These are phyloP conservation scores for Syncephalastrum monosporum DNA, from an alignment of 371 early-diverging fungal genomes.

Conservation along the genomic window DNA sequence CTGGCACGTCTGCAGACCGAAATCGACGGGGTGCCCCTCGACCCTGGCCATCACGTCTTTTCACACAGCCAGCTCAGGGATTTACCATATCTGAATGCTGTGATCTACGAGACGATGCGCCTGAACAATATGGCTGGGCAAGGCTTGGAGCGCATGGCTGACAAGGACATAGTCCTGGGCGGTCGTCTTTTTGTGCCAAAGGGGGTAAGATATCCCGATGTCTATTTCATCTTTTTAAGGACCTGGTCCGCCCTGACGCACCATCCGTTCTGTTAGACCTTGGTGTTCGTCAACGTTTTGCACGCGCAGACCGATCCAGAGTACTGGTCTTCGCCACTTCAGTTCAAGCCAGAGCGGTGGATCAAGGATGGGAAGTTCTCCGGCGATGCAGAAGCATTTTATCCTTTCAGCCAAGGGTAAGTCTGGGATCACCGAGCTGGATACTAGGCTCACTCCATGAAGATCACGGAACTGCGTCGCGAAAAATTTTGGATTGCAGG, in stretches of 20 bases:
- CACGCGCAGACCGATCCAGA: constrained; percentile 5
- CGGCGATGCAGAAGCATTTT: constrained; percentile 18
- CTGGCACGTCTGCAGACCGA: constrained; percentile 21
- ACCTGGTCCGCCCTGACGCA: too few species aligned
- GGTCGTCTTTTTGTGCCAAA: constrained; percentile 20
- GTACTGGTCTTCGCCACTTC: constrained; percentile 22
- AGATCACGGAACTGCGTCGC: constrained; percentile 54
- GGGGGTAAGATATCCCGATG: constrained; percentile 13
- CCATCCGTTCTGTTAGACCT: too few species aligned
- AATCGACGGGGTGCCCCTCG: constrained; percentile 12
- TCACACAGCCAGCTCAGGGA: constrained; percentile 23
- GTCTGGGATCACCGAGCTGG: neutral
- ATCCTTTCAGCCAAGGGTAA: constrained; percentile 39
- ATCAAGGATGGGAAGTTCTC: constrained; percentile 4
- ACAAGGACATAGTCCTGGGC: constrained; percentile 15
- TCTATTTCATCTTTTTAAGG: too few species aligned
- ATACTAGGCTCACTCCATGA: neutral
- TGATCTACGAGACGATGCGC: constrained; percentile 32
- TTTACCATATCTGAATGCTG: constrained; percentile 30
- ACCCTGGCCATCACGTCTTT: constrained; percentile 8
- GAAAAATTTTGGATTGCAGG: constrained; percentile 48
- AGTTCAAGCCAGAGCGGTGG: constrained; percentile 38
- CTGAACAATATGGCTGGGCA: constrained; percentile 21
- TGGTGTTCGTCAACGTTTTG: too few species aligned
- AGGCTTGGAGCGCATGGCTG: constrained; percentile 18